Percentiles rank a stretch among this genome's conserved stretches.
These are phyloP conservation scores for Pseudozyma pruni DNA, from an alignment of 1,284 basidiomycete genomes.

Conservation along the genomic window DNA sequence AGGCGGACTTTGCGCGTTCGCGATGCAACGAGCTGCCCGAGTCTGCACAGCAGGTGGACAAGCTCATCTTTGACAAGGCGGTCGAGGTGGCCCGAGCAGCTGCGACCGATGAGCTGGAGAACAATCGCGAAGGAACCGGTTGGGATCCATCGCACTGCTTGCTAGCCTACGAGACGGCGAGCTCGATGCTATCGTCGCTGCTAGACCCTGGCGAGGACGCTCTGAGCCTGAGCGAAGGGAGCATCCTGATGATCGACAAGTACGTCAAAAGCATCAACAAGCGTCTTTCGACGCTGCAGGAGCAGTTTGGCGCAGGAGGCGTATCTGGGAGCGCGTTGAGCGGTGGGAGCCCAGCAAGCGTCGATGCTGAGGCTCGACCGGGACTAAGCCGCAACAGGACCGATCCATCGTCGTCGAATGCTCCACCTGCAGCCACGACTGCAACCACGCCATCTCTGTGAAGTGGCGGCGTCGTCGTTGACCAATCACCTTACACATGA, in stretches of 20 bases:
- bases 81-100: conserved; percentile 81
- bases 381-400: conserved; percentile 28
- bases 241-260: conserved; percentile 61
- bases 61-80: conserved; percentile 73
- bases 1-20: conserved; percentile 72
- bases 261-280: conserved; percentile 64
- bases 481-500: neutral
- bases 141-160: conserved; percentile 82
- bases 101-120: conserved; percentile 85
- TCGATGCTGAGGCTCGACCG: conserved; percentile 22
- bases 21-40: conserved; percentile 70
- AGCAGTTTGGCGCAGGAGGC: conserved; percentile 24
- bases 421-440: conserved; percentile 9
- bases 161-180: conserved; percentile 90
- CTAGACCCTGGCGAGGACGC: conserved; percentile 88
- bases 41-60: conserved; percentile 70
- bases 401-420: conserved; percentile 20
- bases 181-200: conserved; percentile 90
- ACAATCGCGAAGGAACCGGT: conserved; percentile 70
- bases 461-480: too few species aligned
- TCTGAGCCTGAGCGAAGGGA: conserved; percentile 53
- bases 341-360: conserved; percentile 11
- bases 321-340: conserved; percentile 1
- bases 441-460: conserved; percentile 7
- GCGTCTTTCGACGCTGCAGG: conserved; percentile 51